Conservation (phyloP, 2,329 filamentous ascomycete species). For the Tolypocladium album region DNA sequence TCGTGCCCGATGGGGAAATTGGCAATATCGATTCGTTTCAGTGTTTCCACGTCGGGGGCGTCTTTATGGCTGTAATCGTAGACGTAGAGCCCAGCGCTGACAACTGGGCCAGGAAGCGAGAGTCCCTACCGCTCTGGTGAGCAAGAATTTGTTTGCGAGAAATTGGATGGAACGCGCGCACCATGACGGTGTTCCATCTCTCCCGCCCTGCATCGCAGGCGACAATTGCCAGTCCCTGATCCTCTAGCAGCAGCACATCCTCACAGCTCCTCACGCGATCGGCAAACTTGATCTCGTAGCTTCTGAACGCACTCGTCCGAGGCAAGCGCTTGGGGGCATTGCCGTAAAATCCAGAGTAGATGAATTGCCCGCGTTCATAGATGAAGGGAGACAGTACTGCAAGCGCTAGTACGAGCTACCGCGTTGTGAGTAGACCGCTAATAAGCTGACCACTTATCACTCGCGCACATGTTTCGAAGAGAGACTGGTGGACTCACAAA, state of each 20-base stretch:
- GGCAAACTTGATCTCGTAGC: constrained; percentile 21
- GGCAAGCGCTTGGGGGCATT: constrained; percentile 20
- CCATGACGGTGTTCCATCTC: constrained; percentile 30
- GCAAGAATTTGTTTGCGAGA: no score
- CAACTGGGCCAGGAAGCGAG: constrained; percentile 7
- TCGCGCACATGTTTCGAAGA: not conserved
- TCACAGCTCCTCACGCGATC: constrained; percentile 28
- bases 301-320: constrained; percentile 14
- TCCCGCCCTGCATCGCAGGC: constrained; percentile 28
- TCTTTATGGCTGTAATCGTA: constrained; percentile 22
- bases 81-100: constrained; percentile 20
- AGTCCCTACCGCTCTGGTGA: constrained; percentile 11
- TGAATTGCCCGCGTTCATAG: constrained; percentile 5
- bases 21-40: constrained; percentile 11
- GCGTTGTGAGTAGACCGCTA: not conserved
- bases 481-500: not conserved
- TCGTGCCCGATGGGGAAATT: constrained; percentile 17
- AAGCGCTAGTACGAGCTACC: constrained; percentile 1
- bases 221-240: constrained; percentile 22
- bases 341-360: constrained; percentile 10
- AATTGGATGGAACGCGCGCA: constrained; percentile 2
- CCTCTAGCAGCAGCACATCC: constrained; percentile 25
- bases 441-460: not conserved
- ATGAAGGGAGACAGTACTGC: constrained; percentile 5
- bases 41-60: constrained; percentile 6